These are phyloP conservation scores for Yarrowia sp. DNA, from an alignment of 805 yeast species.

Conservation along the genomic window DNA sequence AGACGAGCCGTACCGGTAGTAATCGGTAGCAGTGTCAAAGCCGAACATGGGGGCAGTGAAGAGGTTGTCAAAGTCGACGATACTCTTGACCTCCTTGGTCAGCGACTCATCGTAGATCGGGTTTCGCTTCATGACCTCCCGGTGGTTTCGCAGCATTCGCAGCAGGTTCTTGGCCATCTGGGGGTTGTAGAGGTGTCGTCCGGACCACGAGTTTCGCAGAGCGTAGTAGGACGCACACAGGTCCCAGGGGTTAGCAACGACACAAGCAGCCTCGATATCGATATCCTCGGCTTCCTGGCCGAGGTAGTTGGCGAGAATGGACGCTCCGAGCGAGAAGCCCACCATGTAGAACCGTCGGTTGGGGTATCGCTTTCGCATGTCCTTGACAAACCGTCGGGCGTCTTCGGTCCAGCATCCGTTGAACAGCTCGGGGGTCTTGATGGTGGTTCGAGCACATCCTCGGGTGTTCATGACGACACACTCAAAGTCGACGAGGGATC, in stretches of 20 bases:
- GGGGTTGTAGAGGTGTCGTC: conserved; percentile 50
- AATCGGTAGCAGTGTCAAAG: conserved; percentile 59
- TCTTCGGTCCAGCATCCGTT: conserved; percentile 73
- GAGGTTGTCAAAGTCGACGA: conserved; percentile 60
- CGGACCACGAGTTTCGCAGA: conserved; percentile 45
- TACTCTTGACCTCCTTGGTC: conserved; percentile 29
- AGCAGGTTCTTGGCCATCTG: conserved; percentile 51
- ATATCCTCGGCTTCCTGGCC: conserved; percentile 56
- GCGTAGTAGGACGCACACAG: conserved; percentile 49
- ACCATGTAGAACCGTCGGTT: conserved; percentile 62
- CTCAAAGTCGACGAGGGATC: conserved; percentile 47
- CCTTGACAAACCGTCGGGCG: conserved; percentile 53
- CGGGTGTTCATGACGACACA: conserved; percentile 67
- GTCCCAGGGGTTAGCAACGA: conserved; percentile 76
- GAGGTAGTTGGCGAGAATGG: conserved; percentile 65
- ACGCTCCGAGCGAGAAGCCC: conserved; percentile 83
- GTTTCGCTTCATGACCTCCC: conserved; percentile 40
- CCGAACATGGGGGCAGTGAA: conserved; percentile 69
- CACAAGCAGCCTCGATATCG: conserved; percentile 53
- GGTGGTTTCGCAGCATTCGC: conserved; percentile 46
- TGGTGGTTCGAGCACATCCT: conserved; percentile 69
- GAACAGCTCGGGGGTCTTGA: conserved; percentile 69
- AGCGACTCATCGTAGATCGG: conserved; percentile 38
- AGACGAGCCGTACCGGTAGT: conserved; percentile 64
- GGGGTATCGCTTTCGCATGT: conserved; percentile 54